A percentile compares a stretch with the other conserved stretches of the same genome.
Evolutionary conservation across 768 basidiomycete species (phyloP).

Genomic region (Pisolithus microcarpus): DNA sequence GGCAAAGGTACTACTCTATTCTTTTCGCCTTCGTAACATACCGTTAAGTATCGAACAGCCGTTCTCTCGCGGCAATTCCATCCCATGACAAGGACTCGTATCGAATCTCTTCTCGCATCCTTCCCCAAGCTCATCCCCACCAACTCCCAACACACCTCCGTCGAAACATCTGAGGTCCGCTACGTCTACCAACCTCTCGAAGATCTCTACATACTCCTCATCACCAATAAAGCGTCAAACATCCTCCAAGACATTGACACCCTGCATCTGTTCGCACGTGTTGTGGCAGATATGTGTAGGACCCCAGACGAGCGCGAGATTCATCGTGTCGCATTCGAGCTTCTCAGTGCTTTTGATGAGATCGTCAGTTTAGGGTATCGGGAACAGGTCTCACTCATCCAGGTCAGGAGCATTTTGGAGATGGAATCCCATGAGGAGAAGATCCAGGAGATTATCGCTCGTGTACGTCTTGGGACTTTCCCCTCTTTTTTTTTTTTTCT

Average conservation of each 20-base stretch:
- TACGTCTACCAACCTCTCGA: constrained; percentile 97
- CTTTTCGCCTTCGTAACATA: background rate
- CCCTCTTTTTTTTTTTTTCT: background rate
- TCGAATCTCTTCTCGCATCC: constrained; percentile 92
- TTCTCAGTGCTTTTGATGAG: constrained; percentile 95
- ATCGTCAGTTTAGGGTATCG: constrained; percentile 85
- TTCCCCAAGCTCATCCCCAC: constrained; percentile 97
- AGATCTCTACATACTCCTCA: constrained; percentile 93
- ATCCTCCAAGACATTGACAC: constrained; percentile 98
- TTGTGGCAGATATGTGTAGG: constrained; percentile 87
- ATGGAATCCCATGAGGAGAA: constrained; percentile 93
- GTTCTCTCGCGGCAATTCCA: constrained; percentile 95
- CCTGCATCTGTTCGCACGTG: constrained; percentile 86
- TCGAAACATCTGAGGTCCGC: constrained; percentile 90
- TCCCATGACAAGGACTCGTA: constrained; percentile 84
- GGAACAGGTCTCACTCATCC: constrained; percentile 71
- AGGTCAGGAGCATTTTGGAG: constrained; percentile 71
- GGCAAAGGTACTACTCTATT: constrained; percentile 64
- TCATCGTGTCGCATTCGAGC: constrained; percentile 82
- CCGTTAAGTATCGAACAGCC: constrained; percentile 40
- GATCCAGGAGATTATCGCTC: constrained; percentile 96
- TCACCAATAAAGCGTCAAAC: constrained; percentile 98
- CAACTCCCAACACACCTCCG: constrained; percentile 93
- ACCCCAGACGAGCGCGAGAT: constrained; percentile 87
- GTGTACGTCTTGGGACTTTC: constrained; percentile 38